phyloP scores from a whole-genome alignment of 306 rosid genomes.

The Medicago arabica region DNA sequence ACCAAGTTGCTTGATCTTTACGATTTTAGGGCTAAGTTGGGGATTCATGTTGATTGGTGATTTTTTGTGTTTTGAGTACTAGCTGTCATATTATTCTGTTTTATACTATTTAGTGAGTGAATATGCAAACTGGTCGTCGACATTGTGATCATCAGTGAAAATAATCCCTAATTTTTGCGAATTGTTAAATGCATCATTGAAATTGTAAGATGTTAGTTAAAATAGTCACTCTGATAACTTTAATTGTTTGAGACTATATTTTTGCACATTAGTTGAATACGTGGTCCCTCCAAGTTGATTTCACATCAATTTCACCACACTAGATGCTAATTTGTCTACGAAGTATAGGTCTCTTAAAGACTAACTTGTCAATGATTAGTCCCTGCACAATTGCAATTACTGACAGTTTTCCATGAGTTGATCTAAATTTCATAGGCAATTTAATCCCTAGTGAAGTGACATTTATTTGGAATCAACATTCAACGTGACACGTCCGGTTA shows the following conservation, averaged over 20 bases:
- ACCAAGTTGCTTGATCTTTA: not conserved
- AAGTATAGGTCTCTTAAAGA: not conserved
- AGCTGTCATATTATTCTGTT: not conserved
- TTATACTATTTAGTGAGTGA: not conserved
- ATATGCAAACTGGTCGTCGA: not conserved
- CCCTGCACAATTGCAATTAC: not conserved
- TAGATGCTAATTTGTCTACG: not conserved
- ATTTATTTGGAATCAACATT: not conserved
- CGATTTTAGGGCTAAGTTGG: not conserved
- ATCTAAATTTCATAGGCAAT: not conserved
- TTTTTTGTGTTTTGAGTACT: not conserved
- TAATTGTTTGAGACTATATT: not conserved
- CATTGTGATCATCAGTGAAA: not conserved
- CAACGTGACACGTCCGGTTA: not conserved
- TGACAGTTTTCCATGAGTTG: not conserved
- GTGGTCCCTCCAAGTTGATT: not conserved
- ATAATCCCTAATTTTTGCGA: not conserved
- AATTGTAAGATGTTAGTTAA: not conserved
- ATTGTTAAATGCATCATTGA: not conserved
- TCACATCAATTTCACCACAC: not conserved
- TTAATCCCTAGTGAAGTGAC: not conserved
- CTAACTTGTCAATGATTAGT: not conserved
- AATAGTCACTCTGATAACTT: not conserved
- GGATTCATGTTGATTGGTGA: not conserved
- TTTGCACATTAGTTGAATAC: not conserved